phyloP scores from a whole-genome alignment of 768 basidiomycete genomes.

The Sarcodon aspratus region DNA sequence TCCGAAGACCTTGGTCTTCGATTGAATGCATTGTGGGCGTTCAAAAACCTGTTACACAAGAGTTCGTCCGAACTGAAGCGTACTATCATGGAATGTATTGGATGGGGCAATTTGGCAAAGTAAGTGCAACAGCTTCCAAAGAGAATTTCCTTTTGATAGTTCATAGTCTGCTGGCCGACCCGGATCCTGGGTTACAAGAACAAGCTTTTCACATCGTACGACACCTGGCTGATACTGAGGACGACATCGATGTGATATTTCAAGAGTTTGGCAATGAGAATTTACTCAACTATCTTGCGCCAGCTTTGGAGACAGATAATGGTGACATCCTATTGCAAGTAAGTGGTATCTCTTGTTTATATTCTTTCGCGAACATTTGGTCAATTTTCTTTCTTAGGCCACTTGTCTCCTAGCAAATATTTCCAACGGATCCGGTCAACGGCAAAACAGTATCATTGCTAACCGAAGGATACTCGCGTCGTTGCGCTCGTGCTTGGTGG shows the following conservation, averaged over 20 bases:
- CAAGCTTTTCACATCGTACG: constrained; percentile 58
- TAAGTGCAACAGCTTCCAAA: constrained; percentile 19
- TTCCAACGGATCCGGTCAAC: constrained; percentile 40
- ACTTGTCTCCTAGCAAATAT: constrained; percentile 58
- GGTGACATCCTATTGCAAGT: constrained; percentile 48
- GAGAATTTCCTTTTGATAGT: background rate
- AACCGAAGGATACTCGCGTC: constrained; percentile 39
- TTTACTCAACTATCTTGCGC: constrained; percentile 34
- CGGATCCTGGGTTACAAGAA: constrained; percentile 48
- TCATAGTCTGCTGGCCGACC: constrained; percentile 41
- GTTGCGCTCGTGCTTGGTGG: constrained; percentile 47
- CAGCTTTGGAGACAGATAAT: constrained; percentile 36
- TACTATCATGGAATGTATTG: constrained; percentile 54
- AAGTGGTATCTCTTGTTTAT: constrained; percentile 1
- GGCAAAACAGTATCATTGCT: constrained; percentile 41
- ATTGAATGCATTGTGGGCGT: constrained; percentile 72
- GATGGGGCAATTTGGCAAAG: constrained; percentile 52
- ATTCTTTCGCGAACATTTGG: background rate
- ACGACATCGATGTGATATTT: constrained; percentile 53
- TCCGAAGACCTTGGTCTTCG: constrained; percentile 44
- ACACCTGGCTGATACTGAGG: constrained; percentile 56
- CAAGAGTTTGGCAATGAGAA: constrained; percentile 34
- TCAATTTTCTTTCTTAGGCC: constrained; percentile 23
- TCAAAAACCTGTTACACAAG: constrained; percentile 74
- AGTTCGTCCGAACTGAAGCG: constrained; percentile 48